Evolutionary conservation across 495 filamentous ascomycete species (phyloP), one percentile per base, ranked within the genome.

Genomic region (Hamigera avellanea): DNA sequence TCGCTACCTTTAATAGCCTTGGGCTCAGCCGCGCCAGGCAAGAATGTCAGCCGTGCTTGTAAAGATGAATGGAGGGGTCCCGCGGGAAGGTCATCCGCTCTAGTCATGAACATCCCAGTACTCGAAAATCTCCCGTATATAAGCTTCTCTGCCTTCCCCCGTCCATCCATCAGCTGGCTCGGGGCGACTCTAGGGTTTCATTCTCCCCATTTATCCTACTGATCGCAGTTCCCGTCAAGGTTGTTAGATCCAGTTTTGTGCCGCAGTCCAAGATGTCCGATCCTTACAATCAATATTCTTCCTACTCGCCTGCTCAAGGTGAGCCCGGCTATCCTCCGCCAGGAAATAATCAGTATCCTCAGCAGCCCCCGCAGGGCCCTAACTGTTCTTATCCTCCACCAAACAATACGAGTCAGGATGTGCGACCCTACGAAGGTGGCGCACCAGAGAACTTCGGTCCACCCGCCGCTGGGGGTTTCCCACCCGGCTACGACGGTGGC

Each of bases 391-490:
- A 44, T 31, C 35, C 45, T 7, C 45, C 54, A 12, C 54, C 52
- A 33, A 48, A 50, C 10, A 45, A 40, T 21, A 42, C 57, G 33
- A 54, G 56, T 14, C 54, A 65, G 35, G 49, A 46, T 7, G 50
- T 48, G 2, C 59, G 52, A 8, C 43, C 49, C 2, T 58, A 63
- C 35, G 54, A 60, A 21, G 37, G 46, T 25, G 46, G 46, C 23
- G 39, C 46, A 1, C 50, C 51, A 17, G 52, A 57, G 14, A 48
- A 52, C 38, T 60, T 63, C 29, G 71, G 64, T 0, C 66, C 71
- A 6, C 67, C 66, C 5, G 52, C 54, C 14, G 50, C 65, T 18
- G 57, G 64, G 17, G 68, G 69, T 17, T 72, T 66, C 43, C 62
- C 64, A 34, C 58, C 66, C 34, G 57, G 56, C 14, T 59, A 65